phyloP scores from a whole-genome alignment of 495 filamentous ascomycete species.

The Podospora conica region DNA sequence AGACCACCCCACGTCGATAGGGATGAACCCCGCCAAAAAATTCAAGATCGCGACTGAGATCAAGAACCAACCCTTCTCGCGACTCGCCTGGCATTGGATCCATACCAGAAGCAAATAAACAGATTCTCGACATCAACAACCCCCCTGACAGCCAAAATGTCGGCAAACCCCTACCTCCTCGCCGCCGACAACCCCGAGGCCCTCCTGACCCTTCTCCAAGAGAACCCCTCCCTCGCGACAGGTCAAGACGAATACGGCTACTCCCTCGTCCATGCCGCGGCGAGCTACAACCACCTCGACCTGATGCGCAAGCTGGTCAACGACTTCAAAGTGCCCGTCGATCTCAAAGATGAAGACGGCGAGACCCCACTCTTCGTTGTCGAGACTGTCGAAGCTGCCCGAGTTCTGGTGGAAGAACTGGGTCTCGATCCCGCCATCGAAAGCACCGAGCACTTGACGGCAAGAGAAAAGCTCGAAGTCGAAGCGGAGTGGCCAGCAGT shows the following conservation, averaged over 20 bases:
- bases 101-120: background rate
- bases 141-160: constrained; percentile 22
- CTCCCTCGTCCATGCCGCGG: constrained; percentile 84
- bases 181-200: constrained; percentile 66
- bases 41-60: background rate
- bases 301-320: constrained; percentile 73
- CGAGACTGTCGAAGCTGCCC: constrained; percentile 70
- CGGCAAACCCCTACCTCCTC: constrained; percentile 68
- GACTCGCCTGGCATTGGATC: background rate
- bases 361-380: constrained; percentile 87
- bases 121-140: background rate
- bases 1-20: too few relatives aligned
- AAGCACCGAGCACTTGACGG: constrained; percentile 63
- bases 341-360: constrained; percentile 78
- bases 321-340: constrained; percentile 68
- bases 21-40: too few relatives aligned
- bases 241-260: constrained; percentile 78
- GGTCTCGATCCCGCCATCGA: constrained; percentile 56
- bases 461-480: constrained; percentile 61
- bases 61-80: background rate
- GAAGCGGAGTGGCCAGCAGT: constrained; percentile 67
- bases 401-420: constrained; percentile 73
- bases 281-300: constrained; percentile 79
- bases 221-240: constrained; percentile 60
- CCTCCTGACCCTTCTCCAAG: constrained; percentile 59